Evolutionary conservation across 2,329 filamentous ascomycete species (phyloP), one percentile per base, ranked within the genome.

Genomic region (Penicillium sp.): DNA sequence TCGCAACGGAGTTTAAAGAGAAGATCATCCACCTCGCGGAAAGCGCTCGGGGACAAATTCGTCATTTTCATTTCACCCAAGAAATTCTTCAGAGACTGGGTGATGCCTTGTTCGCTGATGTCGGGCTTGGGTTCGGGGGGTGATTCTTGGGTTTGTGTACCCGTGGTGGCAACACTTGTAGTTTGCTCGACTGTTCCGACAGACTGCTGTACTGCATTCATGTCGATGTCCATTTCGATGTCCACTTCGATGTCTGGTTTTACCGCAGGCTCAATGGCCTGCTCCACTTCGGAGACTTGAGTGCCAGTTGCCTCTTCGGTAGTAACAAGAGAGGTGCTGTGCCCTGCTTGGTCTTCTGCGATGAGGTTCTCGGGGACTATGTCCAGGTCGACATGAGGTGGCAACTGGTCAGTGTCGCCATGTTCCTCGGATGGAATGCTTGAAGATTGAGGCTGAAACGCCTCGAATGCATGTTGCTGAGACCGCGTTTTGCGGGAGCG

Each of bases 1-100:
- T 89, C 86, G 62, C 84, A 82, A 72, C 89, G 88, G 63, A 93
- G 85, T 71, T 93, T 89, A 78, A 93, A 90, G 70, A 94, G 81
- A 66, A 91, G 77, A 69, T 93, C 88, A 69, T 94, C 90, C 63
- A 94, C 81, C 70, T 88, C 82, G 58, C 86, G 82, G 53, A 91
- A 84, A 60, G 90, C 86, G 12, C 84, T 80, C 12, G 84, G 81
- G 17, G 85, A 85, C 42, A 95, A 75, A 17, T 83, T 79, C 23
- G 86, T 80, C 29, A 76, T 77, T 54, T 81, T 83, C 57, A 92
- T 78, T 62, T 86, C 81, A 21, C 80, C 78, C 25, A 94, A 73
- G 0, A 89, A 78, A 21, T 76, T 77, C 60, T 76, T 80, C 43
- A 89, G 79, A 38, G 81, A 78, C 58, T 73, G 73, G 60, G 86